Percentiles rank a stretch among this genome's conserved stretches.
phyloP scores from a whole-genome alignment of 169 alveolate genomes.

The Eimeria tenella region DNA sequence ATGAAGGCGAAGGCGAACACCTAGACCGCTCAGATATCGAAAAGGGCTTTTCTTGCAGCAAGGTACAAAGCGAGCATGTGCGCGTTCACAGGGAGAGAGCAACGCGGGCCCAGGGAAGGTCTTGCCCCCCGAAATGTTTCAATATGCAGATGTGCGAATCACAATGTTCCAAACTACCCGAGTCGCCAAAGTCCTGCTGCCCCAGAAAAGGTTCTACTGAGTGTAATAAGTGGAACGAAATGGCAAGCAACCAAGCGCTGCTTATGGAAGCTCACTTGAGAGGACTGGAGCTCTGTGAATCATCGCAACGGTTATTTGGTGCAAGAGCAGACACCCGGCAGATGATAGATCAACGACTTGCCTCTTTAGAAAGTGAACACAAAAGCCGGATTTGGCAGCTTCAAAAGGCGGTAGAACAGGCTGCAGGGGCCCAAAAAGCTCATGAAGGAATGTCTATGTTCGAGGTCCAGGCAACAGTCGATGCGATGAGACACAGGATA shows the following conservation, averaged over 20 bases:
- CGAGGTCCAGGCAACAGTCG: not conserved
- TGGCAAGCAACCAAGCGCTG: conserved; percentile 2
- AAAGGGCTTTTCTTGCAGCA: not conserved
- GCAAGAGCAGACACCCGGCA: conserved; percentile 6
- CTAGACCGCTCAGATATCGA: not conserved
- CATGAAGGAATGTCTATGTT: not conserved
- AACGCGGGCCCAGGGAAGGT: not conserved
- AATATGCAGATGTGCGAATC: not conserved
- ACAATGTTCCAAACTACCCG: not conserved
- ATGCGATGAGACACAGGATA: conserved; percentile 10
- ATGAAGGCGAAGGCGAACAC: too few species aligned
- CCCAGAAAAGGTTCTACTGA: not conserved
- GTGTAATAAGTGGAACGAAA: conserved; percentile 23
- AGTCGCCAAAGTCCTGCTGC: not conserved
- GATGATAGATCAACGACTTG: conserved; percentile 33
- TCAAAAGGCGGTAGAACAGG: conserved; percentile 27
- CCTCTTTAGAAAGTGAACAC: conserved; percentile 19
- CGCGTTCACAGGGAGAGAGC: not conserved
- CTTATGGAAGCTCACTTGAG: conserved; percentile 47
- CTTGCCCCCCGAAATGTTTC: conserved; percentile 22
- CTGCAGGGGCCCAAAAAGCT: not conserved
- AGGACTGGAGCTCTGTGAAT: conserved; percentile 49
- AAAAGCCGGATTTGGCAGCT: conserved; percentile 36
- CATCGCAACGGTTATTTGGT: conserved; percentile 16
- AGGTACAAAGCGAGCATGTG: not conserved